Evolutionary conservation across 2,329 filamentous ascomycete genomes (phyloP).

Genomic region (Colletotrichum lini): DNA sequence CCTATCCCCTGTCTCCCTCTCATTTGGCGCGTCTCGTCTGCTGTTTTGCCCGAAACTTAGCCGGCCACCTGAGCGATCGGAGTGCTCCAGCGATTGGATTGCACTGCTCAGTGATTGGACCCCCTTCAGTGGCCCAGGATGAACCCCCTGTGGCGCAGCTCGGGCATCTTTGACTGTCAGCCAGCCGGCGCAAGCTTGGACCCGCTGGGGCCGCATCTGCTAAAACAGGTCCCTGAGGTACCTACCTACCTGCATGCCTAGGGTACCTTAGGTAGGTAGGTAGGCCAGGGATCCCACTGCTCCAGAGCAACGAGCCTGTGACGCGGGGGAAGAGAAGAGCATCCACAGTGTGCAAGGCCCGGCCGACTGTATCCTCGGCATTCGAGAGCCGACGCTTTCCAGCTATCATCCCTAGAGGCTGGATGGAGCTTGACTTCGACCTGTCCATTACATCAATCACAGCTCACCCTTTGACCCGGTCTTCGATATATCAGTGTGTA

Average conservation of each 20-base stretch:
- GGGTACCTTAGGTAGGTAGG: no score
- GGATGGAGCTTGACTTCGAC: slow-evolving; percentile 31
- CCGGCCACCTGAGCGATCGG: slow-evolving; percentile 6
- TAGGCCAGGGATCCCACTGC: neutral
- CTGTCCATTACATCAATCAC: slow-evolving; percentile 27
- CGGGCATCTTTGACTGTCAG: neutral
- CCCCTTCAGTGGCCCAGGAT: neutral
- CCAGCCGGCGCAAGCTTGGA: slow-evolving; percentile 15
- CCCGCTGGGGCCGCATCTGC: slow-evolving; percentile 11
- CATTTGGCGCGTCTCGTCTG: slow-evolving; percentile 8
- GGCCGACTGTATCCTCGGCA: slow-evolving; percentile 47
- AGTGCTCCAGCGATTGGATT: slow-evolving; percentile 10
- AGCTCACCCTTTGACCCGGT: neutral
- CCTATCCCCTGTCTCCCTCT: neutral
- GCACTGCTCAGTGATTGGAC: slow-evolving; percentile 24
- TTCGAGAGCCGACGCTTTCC: slow-evolving; percentile 50
- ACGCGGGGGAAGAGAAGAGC: slow-evolving; percentile 25
- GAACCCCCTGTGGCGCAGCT: slow-evolving; percentile 28
- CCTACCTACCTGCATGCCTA: no score
- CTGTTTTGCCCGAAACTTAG: slow-evolving; percentile 39
- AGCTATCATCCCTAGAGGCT: slow-evolving; percentile 37
- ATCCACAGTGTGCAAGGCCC: slow-evolving; percentile 23
- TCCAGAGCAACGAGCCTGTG: slow-evolving; percentile 24
- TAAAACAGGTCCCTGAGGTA: slow-evolving; percentile 4
- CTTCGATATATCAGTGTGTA: neutral